Conservation (phyloP, 805 yeast genomes). For the Isabelozyma heimii region DNA sequence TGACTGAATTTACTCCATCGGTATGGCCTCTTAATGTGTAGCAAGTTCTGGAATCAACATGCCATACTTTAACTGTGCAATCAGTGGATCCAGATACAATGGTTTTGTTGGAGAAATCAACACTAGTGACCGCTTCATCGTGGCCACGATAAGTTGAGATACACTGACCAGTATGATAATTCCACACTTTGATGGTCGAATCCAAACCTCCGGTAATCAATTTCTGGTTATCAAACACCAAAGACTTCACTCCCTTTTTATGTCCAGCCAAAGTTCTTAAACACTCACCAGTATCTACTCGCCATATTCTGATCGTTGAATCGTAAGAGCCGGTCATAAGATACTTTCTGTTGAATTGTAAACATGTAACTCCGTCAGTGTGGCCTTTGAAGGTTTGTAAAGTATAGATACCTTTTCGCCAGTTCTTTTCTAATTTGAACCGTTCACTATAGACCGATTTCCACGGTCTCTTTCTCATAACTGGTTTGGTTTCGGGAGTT, state of each 20-base stretch:
- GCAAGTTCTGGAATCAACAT: conserved; percentile 89
- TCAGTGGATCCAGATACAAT: conserved; percentile 95
- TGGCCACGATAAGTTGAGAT: conserved; percentile 93
- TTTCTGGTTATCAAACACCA: conserved; percentile 85
- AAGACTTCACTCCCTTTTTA: conserved; percentile 77
- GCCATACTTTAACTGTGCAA: conserved; percentile 91
- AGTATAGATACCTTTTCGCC: conserved; percentile 81
- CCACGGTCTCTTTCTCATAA: conserved; percentile 71
- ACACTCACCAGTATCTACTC: conserved; percentile 72
- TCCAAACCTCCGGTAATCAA: conserved; percentile 91
- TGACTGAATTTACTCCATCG: conserved; percentile 89
- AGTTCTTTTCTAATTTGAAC: conserved; percentile 85
- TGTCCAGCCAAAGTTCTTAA: conserved; percentile 85
- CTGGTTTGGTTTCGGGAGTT: conserved; percentile 4
- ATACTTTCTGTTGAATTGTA: conserved; percentile 74
- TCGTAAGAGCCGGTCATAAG: conserved; percentile 93
- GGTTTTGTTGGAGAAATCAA: conserved; percentile 74
- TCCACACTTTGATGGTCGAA: conserved; percentile 92
- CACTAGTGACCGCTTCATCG: conserved; percentile 77
- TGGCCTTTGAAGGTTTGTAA: conserved; percentile 74
- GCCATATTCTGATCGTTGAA: conserved; percentile 91
- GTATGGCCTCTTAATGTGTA: conserved; percentile 90
- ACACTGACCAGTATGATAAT: conserved; percentile 90
- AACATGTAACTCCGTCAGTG: conserved; percentile 81
- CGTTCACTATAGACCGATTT: conserved; percentile 91